phyloP scores from a whole-genome alignment of 805 yeast species.

The Suhomyces emberorum region DNA sequence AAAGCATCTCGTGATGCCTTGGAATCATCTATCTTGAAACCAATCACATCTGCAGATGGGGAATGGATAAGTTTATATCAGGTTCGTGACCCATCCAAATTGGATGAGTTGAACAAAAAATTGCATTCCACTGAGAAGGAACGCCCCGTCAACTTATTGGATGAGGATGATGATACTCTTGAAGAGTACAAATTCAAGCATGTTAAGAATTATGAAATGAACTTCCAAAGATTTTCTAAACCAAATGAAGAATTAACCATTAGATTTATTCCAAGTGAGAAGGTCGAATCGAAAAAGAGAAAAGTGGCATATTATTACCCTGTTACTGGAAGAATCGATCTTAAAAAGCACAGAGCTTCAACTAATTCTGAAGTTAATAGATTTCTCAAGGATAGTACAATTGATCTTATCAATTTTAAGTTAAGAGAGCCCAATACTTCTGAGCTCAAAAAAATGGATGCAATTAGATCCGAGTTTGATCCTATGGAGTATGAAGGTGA shows the following conservation, averaged over 20 bases:
- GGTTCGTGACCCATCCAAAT: constrained; percentile 21
- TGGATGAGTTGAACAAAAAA: constrained; percentile 20
- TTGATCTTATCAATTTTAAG: constrained; percentile 58
- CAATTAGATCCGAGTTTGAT: constrained; percentile 64
- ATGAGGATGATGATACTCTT: constrained; percentile 42
- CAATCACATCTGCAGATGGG: constrained; percentile 68
- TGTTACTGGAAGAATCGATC: constrained; percentile 68
- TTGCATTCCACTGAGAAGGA: constrained; percentile 41
- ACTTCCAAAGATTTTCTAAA: constrained; percentile 42
- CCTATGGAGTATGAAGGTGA: constrained; percentile 74
- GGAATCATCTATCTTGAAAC: constrained; percentile 66
- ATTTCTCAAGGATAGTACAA: constrained; percentile 52
- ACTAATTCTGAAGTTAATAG: constrained; percentile 51
- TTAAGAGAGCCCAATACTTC: constrained; percentile 71
- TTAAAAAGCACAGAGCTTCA: constrained; percentile 81
- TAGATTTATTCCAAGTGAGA: constrained; percentile 45
- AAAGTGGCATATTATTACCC: constrained; percentile 74
- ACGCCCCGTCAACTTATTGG: constrained; percentile 39
- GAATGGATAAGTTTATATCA: constrained; percentile 66
- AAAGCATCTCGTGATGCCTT: constrained; percentile 36
- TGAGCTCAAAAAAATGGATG: constrained; percentile 68
- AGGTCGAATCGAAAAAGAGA: constrained; percentile 33
- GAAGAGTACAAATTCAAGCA: constrained; percentile 56
- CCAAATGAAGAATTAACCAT: constrained; percentile 66
- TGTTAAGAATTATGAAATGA: constrained; percentile 78